phyloP scores from a whole-genome alignment of 106 monocot species.

The Alisma plantagoaquatica region DNA sequence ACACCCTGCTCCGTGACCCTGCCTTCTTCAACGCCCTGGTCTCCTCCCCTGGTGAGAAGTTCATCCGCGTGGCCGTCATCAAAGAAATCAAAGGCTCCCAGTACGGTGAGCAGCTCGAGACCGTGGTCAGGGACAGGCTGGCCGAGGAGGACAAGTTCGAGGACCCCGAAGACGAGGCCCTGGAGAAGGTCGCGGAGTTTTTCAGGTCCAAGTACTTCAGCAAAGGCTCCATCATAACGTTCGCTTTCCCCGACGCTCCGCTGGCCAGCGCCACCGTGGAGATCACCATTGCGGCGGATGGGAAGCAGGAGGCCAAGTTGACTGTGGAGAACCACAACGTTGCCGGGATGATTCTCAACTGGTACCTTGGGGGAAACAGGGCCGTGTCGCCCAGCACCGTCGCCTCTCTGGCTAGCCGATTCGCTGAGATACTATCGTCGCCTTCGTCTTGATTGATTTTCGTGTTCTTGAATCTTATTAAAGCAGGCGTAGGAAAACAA shows the following conservation, averaged over 20 bases:
- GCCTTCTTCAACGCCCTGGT: slow-evolving; percentile 63
- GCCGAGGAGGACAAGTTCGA: slow-evolving; percentile 65
- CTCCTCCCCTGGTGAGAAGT: slow-evolving; percentile 61
- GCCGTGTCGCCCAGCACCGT: slow-evolving; percentile 72
- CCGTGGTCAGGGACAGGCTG: slow-evolving; percentile 55
- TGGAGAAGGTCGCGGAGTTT: slow-evolving; percentile 64
- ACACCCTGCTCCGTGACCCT: slow-evolving; percentile 47
- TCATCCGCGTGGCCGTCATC: slow-evolving; percentile 63
- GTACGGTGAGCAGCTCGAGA: slow-evolving; percentile 76
- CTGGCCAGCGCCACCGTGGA: no score
- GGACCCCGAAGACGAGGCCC: slow-evolving; percentile 71
- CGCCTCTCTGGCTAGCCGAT: slow-evolving; percentile 43
- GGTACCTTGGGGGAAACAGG: slow-evolving; percentile 71
- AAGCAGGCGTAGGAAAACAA: no score
- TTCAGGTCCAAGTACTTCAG: slow-evolving; percentile 85
- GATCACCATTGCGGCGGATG: slow-evolving; percentile 63
- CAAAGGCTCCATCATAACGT: slow-evolving; percentile 53
- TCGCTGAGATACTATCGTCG: slow-evolving; percentile 37
- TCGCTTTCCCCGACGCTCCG: slow-evolving; percentile 42
- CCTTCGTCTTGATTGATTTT: no score
- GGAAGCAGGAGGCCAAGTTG: slow-evolving; percentile 46
- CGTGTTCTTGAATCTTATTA: no score
- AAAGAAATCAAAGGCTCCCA: slow-evolving; percentile 96
- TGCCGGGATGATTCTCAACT: slow-evolving; percentile 62
- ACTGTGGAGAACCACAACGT: slow-evolving; percentile 72